Evolutionary conservation across 169 alveolate species (phyloP), one percentile per base, ranked within the genome.

Genomic region (Sarcocystis neurona): DNA sequence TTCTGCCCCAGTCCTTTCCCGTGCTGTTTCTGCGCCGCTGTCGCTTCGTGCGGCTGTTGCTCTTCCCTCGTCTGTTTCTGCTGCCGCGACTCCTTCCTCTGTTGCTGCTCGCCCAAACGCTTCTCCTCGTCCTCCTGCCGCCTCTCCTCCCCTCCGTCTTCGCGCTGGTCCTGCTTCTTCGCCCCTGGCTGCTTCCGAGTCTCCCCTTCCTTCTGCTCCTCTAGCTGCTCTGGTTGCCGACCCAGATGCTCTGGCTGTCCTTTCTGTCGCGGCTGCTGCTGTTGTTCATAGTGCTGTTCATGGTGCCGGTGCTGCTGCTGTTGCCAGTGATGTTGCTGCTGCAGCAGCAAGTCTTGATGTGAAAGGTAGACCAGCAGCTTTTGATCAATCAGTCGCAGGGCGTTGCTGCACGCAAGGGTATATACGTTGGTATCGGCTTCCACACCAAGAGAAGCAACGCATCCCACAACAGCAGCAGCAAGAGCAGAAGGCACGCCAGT

Each of bases 381-480:
- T 30, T 72, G 56, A 18, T 72, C 82, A n/a, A 72, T 34, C 30
- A 72, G 82, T 37, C 79, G 32, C 48, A 86, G 79, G 43, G 72
- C 86, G 53, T 86, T 86, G 41, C 48, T 86, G 79, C 79, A 66
- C 47, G 90, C 53, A 43, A 86, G 72, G 44, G 90, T 46, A 34
- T 86, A 86, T 68, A 86, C 90, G 68, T 72, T 86, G 41, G 74
- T 70, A 68, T 86, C 90, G 37, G 74, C 12, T 79, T 86, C 90
- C 4, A 86, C 79, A 2, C 90, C 90, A 27, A 86, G 86, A 46
- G 90, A 47, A 48, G 56, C 39, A 18, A 80, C 50, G 53, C 90
- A 86, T 41, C 90, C 90, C 53, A 86, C 79, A 4, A 86, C 79
- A n/a, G 86, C 79, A 39, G 90, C 77, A 32, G 90, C 86, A 58